These are phyloP conservation scores for Diutina siamensis DNA, from an alignment of 1,139 yeast genomes.

Conservation along the genomic window DNA sequence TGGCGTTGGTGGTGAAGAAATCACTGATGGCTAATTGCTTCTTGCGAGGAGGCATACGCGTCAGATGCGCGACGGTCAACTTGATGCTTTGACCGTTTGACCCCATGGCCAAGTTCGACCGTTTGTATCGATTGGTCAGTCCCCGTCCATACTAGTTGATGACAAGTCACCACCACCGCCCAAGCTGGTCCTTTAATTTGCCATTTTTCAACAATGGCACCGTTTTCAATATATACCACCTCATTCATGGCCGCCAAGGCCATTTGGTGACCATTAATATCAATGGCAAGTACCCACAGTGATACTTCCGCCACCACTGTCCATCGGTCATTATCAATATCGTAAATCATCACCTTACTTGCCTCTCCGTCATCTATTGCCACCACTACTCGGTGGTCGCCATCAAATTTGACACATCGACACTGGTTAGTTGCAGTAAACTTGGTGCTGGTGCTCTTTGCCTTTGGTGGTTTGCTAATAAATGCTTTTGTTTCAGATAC, in stretches of 20 bases:
- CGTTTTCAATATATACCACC: neutral
- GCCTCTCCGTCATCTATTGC: neutral
- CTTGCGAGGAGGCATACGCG: neutral
- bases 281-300: neutral
- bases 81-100: too few relatives aligned
- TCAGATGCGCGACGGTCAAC: neutral
- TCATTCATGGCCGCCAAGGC: neutral
- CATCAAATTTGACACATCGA: neutral
- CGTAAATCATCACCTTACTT: neutral
- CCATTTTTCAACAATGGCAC: too few relatives aligned
- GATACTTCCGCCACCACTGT: neutral
- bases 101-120: too few relatives aligned
- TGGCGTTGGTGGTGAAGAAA: neutral
- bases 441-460: neutral
- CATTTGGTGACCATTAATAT: neutral
- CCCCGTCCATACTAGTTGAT: neutral
- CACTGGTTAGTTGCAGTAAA: neutral
- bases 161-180: neutral
- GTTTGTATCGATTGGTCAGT: neutral
- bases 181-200: neutral
- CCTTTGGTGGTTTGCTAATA: neutral
- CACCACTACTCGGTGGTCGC: neutral
- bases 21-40: conserved; percentile 5
- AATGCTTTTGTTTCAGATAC: neutral
- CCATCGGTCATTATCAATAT: neutral